Evolutionary conservation across 352 stramenopile species (phyloP).

Genomic region (Salisapilia sapeloensis): DNA sequence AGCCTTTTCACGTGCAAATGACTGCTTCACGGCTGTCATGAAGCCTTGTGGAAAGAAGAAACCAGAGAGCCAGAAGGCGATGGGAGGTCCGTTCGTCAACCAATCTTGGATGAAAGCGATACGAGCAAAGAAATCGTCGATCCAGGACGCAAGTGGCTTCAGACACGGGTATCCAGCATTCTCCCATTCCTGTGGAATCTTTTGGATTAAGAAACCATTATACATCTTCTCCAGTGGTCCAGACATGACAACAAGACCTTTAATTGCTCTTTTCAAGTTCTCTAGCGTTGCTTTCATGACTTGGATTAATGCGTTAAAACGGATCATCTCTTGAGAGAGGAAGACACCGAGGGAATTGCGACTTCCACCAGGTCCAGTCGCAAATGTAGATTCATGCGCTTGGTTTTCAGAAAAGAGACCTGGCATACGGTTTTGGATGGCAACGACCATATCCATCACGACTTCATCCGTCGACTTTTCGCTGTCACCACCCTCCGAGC

Average conservation of each 20-base stretch:
- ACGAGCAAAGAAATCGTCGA: conserved; percentile 83
- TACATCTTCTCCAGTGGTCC: conserved; percentile 84
- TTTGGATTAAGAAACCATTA: conserved; percentile 83
- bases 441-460: conserved; percentile 74
- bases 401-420: conserved; percentile 36
- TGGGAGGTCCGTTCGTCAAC: conserved; percentile 64
- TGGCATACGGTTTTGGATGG: conserved; percentile 67
- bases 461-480: conserved; percentile 51
- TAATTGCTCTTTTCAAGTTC: conserved; percentile 81
- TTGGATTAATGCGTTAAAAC: conserved; percentile 78
- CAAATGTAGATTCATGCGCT: conserved; percentile 70
- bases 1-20: conserved; percentile 76
- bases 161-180: conserved; percentile 83
- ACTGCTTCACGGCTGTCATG: conserved; percentile 90
- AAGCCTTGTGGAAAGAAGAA: conserved; percentile 95
- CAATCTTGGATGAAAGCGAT: conserved; percentile 75
- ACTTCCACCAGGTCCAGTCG: conserved; percentile 54
- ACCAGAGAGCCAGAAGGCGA: conserved; percentile 83
- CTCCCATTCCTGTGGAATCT: conserved; percentile 79
- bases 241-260: conserved; percentile 83
- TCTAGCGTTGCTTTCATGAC: conserved; percentile 77
- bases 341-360: conserved; percentile 90
- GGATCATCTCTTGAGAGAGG: conserved; percentile 80
- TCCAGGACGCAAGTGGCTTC: conserved; percentile 85
- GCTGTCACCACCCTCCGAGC: conserved; percentile 14